Evolutionary conservation across 352 stramenopile genomes (phyloP).

Genomic region (Phytophthora kernoviae): DNA sequence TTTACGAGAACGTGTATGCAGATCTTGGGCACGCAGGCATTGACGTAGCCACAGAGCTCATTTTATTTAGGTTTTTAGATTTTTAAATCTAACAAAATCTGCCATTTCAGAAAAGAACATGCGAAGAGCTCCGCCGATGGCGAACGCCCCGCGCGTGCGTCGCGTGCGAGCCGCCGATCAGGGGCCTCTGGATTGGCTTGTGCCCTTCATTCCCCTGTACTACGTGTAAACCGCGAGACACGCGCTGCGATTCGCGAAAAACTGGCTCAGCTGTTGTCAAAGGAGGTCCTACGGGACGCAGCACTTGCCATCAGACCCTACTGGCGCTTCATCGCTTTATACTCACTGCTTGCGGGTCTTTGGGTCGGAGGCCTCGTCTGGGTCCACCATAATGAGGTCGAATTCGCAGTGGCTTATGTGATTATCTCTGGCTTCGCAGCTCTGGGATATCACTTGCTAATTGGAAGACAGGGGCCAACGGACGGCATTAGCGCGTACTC

Average conservation of each 20-base stretch:
- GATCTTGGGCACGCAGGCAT: slow-evolving; percentile 41
- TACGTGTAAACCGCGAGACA: slow-evolving; percentile 82
- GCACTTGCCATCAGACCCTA: slow-evolving; percentile 25
- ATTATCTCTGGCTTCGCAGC: slow-evolving; percentile 57
- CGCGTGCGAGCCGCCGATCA: slow-evolving; percentile 25
- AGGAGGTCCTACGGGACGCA: slow-evolving; percentile 32
- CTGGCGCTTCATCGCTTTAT: slow-evolving; percentile 26
- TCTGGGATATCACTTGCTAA: slow-evolving; percentile 46
- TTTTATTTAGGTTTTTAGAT: too few relatives aligned
- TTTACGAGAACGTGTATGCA: slow-evolving; percentile 48
- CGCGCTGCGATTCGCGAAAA: slow-evolving; percentile 46
- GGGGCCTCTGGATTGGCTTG: slow-evolving; percentile 67
- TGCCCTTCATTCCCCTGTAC: slow-evolving; percentile 85
- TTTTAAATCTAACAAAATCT: background rate
- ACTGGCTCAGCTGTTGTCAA: slow-evolving; percentile 38
- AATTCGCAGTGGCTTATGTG: slow-evolving; percentile 70
- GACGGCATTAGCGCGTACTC: slow-evolving; percentile 78
- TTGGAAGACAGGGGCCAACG: slow-evolving; percentile 14
- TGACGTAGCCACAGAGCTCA: slow-evolving; percentile 19
- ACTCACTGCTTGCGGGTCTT: slow-evolving; percentile 18
- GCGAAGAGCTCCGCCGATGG: slow-evolving; percentile 4
- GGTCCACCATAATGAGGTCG: slow-evolving; percentile 46
- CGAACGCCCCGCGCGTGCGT: slow-evolving; percentile 15
- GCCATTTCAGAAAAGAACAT: background rate
- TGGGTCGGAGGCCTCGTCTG: slow-evolving; percentile 59